Conservation (phyloP, 495 filamentous ascomycete species). For the Ramalina intermedia region DNA sequence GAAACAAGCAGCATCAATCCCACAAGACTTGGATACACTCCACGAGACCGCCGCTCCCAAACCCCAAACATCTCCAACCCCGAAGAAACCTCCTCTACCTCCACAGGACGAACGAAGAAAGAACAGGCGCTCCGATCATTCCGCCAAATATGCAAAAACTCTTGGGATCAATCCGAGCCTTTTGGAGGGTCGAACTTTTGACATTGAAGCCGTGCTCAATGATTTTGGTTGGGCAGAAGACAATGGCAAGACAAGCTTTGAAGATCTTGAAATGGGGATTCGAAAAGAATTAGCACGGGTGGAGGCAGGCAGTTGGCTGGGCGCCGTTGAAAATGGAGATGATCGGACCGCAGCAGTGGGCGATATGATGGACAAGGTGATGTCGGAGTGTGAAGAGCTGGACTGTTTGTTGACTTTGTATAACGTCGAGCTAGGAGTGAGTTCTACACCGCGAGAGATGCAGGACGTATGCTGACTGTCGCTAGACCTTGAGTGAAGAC, state of each 20-base stretch:
- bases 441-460: slow-evolving; percentile 18
- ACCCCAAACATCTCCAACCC: slow-evolving; percentile 4
- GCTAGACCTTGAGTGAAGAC: slow-evolving; percentile 80
- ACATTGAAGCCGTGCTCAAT: slow-evolving; percentile 64
- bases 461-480: slow-evolving; percentile 21
- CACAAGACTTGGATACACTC: slow-evolving; percentile 11
- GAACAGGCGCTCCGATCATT: slow-evolving; percentile 56
- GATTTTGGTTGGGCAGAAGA: slow-evolving; percentile 86
- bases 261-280: slow-evolving; percentile 68
- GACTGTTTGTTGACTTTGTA: slow-evolving; percentile 89
- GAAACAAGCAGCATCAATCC: slow-evolving; percentile 5
- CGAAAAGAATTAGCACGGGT: slow-evolving; percentile 77
- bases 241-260: slow-evolving; percentile 55
- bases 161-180: slow-evolving; percentile 59
- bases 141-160: slow-evolving; percentile 61
- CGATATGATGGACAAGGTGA: slow-evolving; percentile 68
- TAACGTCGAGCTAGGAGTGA: slow-evolving; percentile 80
- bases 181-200: slow-evolving; percentile 51
- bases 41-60: slow-evolving; percentile 7
- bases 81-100: slow-evolving; percentile 22
- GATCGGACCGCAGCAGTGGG: slow-evolving; percentile 74
- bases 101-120: slow-evolving; percentile 33
- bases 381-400: slow-evolving; percentile 88
- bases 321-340: slow-evolving; percentile 76
- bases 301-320: slow-evolving; percentile 86